Conservation (phyloP, 2,329 filamentous ascomycete genomes). For the Aspergillus udagawae region DNA sequence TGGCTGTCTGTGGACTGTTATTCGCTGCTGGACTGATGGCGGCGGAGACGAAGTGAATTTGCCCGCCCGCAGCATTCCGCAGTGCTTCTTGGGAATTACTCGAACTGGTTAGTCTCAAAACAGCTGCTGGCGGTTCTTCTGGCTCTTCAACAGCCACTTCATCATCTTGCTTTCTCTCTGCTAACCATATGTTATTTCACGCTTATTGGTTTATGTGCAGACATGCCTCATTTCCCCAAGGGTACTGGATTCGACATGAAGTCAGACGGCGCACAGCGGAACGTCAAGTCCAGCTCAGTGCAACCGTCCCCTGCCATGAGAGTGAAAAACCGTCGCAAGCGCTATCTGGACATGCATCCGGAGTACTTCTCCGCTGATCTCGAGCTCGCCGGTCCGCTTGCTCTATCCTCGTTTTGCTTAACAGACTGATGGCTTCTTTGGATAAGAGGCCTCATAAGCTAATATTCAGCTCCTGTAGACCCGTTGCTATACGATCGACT, state of each 20-base stretch:
- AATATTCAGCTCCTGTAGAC: slow-evolving; percentile 46
- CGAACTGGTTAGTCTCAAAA: background rate
- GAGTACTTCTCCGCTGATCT: slow-evolving; percentile 65
- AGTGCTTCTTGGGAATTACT: background rate
- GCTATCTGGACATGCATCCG: slow-evolving; percentile 69
- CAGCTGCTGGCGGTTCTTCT: slow-evolving; percentile 3
- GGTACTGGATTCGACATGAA: slow-evolving; percentile 23
- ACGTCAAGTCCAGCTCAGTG: slow-evolving; percentile 6
- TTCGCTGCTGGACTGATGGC: background rate
- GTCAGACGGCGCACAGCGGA: slow-evolving; percentile 3
- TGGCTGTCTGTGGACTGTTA: slow-evolving; percentile 1
- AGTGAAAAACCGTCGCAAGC: slow-evolving; percentile 71
- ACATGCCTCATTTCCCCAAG: slow-evolving; percentile 37
- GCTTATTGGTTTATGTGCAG: background rate
- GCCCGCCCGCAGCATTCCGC: background rate
- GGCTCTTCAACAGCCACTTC: slow-evolving; percentile 10
- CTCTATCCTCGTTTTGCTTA: slow-evolving; percentile 22
- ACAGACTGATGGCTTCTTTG: slow-evolving; percentile 13
- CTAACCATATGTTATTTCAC: slow-evolving; percentile 4
- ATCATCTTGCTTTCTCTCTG: slow-evolving; percentile 4
- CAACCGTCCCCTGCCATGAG: slow-evolving; percentile 45
- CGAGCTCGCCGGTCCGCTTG: slow-evolving; percentile 56
- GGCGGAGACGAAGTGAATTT: background rate
- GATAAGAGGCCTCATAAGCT: slow-evolving; percentile 18
- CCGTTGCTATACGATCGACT: slow-evolving; percentile 78